Conservation (phyloP, 2,329 filamentous ascomycete species). For the Eurotiales sp. region DNA sequence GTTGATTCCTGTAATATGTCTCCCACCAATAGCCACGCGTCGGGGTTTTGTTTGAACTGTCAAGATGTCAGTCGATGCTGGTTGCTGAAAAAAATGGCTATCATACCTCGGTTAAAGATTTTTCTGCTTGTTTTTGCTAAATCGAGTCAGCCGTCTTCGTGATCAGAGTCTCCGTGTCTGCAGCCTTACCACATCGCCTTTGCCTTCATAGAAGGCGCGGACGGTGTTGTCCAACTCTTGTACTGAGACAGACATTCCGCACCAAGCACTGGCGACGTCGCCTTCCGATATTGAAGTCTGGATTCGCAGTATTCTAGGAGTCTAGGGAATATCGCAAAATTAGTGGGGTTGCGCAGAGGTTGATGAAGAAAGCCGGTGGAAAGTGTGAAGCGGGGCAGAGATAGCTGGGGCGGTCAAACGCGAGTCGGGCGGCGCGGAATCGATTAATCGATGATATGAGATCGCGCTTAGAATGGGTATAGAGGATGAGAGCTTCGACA, state of each 20-base stretch:
- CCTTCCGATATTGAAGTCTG: conserved; percentile 22
- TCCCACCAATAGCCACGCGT: conserved; percentile 96
- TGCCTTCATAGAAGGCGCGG: conserved; percentile 94
- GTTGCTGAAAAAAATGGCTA: conserved; percentile 12
- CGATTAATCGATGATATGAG: too few relatives aligned
- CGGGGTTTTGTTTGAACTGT: conserved; percentile 98
- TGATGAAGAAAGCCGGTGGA: conserved; percentile 11
- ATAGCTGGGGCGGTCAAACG: conserved; percentile 16
- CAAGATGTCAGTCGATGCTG: conserved; percentile 16
- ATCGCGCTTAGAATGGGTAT: too few relatives aligned
- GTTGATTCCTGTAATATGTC: conserved; percentile 91
- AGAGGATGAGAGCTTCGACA: too few relatives aligned
- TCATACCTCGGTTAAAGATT: conserved; percentile 83
- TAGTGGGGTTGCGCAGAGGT: conserved; percentile 12
- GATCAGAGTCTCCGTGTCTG: too few relatives aligned
- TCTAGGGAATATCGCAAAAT: conserved; percentile 12
- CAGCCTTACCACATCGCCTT: conserved; percentile 79
- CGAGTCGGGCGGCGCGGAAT: conserved; percentile 1
- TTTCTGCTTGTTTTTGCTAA: conserved; percentile 94
- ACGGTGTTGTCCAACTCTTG: conserved; percentile 95
- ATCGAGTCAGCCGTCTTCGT: too few relatives aligned
- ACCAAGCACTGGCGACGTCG: conserved; percentile 29
- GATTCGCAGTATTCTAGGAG: conserved; percentile 17
- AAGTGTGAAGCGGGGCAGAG: conserved; percentile 16
- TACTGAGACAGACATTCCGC: conserved; percentile 66